Percentiles rank a stretch among this genome's conserved stretches.
phyloP scores from a whole-genome alignment of 2,329 filamentous ascomycete genomes.

The Aspergillus nomiae region DNA sequence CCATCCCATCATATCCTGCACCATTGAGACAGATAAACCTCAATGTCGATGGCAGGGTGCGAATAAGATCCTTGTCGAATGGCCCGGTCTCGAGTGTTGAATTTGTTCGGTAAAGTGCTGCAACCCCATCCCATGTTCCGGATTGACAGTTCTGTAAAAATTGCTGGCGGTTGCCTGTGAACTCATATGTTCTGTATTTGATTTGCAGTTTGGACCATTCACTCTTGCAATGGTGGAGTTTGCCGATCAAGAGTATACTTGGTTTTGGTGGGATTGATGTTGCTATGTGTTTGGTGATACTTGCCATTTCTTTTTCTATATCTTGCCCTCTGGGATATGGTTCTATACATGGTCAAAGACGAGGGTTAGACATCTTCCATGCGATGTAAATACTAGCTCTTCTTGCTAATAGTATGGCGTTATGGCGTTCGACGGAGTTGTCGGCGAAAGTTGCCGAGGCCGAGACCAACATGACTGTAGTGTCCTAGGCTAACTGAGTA shows the following conservation, averaged over 20 bases:
- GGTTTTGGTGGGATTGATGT: not conserved
- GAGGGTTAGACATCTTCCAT: not conserved
- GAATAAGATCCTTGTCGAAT: not conserved
- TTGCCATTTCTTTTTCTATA: not conserved
- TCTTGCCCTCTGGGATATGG: not conserved
- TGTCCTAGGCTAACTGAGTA: not conserved
- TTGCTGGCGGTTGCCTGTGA: not conserved
- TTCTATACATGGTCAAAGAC: not conserved
- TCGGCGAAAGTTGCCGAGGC: not conserved
- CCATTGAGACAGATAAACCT: not conserved
- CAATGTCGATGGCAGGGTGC: not conserved
- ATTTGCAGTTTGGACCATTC: not conserved
- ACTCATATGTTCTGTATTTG: not conserved
- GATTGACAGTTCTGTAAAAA: not conserved
- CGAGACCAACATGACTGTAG: not conserved
- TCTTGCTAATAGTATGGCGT: not conserved
- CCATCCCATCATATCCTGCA: not conserved
- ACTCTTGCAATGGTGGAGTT: not conserved
- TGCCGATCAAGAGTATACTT: not conserved
- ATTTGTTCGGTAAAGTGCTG: not conserved
- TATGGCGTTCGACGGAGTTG: not conserved
- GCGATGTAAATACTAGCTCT: not conserved
- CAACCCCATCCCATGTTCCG: not conserved
- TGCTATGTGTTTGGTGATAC: not conserved
- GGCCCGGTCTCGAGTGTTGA: not conserved